These are phyloP conservation scores for Xylariales sp. DNA, from an alignment of 2,329 filamentous ascomycete genomes.

Conservation along the genomic window DNA sequence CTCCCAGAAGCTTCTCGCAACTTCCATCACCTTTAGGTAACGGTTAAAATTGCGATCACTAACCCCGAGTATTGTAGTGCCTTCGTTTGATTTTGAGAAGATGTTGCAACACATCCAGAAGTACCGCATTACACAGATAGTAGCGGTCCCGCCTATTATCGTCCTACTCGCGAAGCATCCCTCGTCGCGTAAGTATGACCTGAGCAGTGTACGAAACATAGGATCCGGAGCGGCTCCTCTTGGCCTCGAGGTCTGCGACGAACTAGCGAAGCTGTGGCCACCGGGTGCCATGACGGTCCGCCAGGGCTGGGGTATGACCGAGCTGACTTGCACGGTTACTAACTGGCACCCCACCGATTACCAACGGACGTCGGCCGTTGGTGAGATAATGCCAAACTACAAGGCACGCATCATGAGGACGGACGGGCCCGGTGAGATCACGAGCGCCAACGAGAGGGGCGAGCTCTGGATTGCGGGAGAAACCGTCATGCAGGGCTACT, in stretches of 20 bases:
- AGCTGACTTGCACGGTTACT: slow-evolving; percentile 77
- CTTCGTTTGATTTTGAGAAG: slow-evolving; percentile 78
- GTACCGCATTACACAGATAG: slow-evolving; percentile 74
- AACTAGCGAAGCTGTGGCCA: slow-evolving; percentile 68
- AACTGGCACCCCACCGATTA: slow-evolving; percentile 67
- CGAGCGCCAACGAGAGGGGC: slow-evolving; percentile 65
- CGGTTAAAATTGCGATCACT: no score
- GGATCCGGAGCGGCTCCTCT: slow-evolving; percentile 78
- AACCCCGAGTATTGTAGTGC: slow-evolving; percentile 56
- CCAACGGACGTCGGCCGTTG: slow-evolving; percentile 63
- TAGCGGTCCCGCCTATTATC: slow-evolving; percentile 79
- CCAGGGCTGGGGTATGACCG: slow-evolving; percentile 92
- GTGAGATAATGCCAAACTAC: slow-evolving; percentile 76
- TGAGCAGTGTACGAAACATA: slow-evolving; percentile 71
- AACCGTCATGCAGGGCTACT: slow-evolving; percentile 77
- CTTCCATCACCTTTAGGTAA: no score
- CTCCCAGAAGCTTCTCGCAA: no score
- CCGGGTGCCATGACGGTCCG: slow-evolving; percentile 52
- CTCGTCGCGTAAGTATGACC: slow-evolving; percentile 71
- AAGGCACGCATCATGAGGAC: slow-evolving; percentile 73
- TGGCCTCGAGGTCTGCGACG: slow-evolving; percentile 64
- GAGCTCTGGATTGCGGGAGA: slow-evolving; percentile 80
- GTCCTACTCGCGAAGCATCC: slow-evolving; percentile 79
- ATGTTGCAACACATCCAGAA: slow-evolving; percentile 76
- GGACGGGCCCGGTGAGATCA: slow-evolving; percentile 64